phyloP scores from a whole-genome alignment of 163 green algal genomes.

The Trebouxiophyceae sp. region DNA sequence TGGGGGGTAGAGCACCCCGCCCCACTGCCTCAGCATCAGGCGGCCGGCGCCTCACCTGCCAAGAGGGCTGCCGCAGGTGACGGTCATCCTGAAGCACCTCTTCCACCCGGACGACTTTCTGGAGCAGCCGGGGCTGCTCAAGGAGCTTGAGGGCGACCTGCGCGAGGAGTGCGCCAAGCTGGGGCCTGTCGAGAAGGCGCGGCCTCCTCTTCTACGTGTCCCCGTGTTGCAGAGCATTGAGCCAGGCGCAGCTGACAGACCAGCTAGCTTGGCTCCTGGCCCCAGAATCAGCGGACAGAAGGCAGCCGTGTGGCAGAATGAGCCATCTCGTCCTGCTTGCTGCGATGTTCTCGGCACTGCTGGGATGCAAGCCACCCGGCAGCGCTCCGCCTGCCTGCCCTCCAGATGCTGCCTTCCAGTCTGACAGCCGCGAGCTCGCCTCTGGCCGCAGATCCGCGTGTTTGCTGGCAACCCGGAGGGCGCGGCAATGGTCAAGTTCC shows the following conservation, averaged over 20 bases:
- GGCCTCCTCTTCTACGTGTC: no score
- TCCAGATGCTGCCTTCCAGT: no score
- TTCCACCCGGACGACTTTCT: constrained; percentile 63
- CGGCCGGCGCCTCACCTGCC: constrained; percentile 30
- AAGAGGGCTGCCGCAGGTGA: constrained; percentile 22
- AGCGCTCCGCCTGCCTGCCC: background rate
- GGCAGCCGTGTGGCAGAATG: background rate
- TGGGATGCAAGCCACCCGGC: background rate
- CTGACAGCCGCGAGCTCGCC: background rate
- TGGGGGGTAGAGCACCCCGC: no score
- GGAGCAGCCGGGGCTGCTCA: constrained; percentile 26
- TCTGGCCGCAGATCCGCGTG: constrained; percentile 45
- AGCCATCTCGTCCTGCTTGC: background rate
- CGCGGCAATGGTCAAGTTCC: constrained; percentile 73
- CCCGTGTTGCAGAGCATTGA: no score
- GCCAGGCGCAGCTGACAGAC: no score
- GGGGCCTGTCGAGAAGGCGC: constrained; percentile 63
- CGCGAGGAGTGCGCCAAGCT: constrained; percentile 47
- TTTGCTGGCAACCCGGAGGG: constrained; percentile 73
- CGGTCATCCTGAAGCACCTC: constrained; percentile 45
- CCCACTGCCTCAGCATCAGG: no score
- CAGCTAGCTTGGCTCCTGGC: no score
- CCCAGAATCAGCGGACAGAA: no score
- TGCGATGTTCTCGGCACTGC: background rate
- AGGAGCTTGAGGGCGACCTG: constrained; percentile 81